Evolutionary conservation across 1,284 basidiomycete genomes (phyloP), one percentile per base, ranked within the genome.

Genomic region (Ustilago loliicola): DNA sequence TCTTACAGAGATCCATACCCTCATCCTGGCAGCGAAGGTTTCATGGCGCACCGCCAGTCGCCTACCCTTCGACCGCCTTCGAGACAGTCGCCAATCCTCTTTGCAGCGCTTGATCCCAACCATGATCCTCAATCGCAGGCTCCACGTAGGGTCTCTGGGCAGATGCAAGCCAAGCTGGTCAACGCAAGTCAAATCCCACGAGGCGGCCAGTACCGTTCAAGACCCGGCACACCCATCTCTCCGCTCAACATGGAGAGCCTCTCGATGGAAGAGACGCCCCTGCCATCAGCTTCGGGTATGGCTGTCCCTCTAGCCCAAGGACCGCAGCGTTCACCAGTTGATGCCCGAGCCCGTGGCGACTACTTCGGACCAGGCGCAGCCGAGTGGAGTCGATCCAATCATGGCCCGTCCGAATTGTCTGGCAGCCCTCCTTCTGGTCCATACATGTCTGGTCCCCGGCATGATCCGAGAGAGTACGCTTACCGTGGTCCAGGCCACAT

Each of bases 161-260:
- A 56, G 21, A 29, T 62, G 23, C 25, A 61, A 8, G 29, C 50
- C 40, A 61, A 62, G 50, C 11, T 50, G 11, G 38, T 21, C 58
- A 68, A 61, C 11, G 27, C 67, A 11, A 38, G 57, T 30, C 45
- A 55, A 23, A 48, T 62, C n/a, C 9, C 68, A 15, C 66, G 66
- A 17, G 62, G 61, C 21, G 51, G 56, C 0, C 60, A 61, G 21
- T 57, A 60, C 50, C 60, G 58, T 5, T 74, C 75, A 6, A 64
- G 79, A 15, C 77, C 79, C 2, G 77, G 57, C 30, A 80, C 79
- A 7, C 79, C 79, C 29, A 57, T 79, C 40, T 79, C 77, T 8
- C 77, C 79, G 6, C 69, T 80, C 42, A 73, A 73, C 61, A 77
- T 80, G 67, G 79, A 79, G 38, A 51, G 42, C 2, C 58, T 80